Evolutionary conservation across 2,329 filamentous ascomycete species (phyloP), one percentile per base, ranked within the genome.

Genomic region (Lomentospora prolificans): DNA sequence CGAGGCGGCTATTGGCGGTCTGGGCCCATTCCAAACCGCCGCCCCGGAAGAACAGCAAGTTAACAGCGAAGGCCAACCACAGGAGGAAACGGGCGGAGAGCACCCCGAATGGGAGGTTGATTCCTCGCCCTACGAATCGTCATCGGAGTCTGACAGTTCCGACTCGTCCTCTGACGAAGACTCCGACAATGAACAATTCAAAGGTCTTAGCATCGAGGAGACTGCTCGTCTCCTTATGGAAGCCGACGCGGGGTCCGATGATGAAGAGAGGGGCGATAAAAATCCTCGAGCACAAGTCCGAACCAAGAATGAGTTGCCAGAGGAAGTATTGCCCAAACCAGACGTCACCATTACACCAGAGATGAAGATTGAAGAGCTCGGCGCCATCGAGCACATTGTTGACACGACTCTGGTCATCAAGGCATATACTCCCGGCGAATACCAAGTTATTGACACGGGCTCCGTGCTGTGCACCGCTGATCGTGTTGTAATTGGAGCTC

Each of bases 101-200:
- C 75, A 86, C 48, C 85, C 87, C 3, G 91, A 96, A 68, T 97
- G 90, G 89, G 89, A 95, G 65, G 73, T 78, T 6, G 88, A 92
- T 64, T 90, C 87, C 1, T 89, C 86, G 0, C 87, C 87, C 0
- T 87, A 87, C 64, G 82, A 85, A 64, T 88, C 85, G 4, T 88
- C 81, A 0, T 78, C 77, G 0, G 76, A 81, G 12, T 81, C 79
- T 3, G 75, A 71, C 62, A 84, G 82, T 2, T 81, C 85, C 59
- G 79, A 78, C 39, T 81, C 79, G 0, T 80, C 78, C n/a, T 78
- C 79, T 53, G 73, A 75, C 36, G 78, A 82, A 56, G 79, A 80
- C 58, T 80, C 78, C 2, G 79, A 72, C 41, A 68, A 80, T 55
- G 84, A 83, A 58, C 81, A 80, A 28, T 90, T 90, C 63, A 81